Evolutionary conservation across 1,284 basidiomycete genomes (phyloP).

Genomic region (Erythrobasidium hasegawianum): DNA sequence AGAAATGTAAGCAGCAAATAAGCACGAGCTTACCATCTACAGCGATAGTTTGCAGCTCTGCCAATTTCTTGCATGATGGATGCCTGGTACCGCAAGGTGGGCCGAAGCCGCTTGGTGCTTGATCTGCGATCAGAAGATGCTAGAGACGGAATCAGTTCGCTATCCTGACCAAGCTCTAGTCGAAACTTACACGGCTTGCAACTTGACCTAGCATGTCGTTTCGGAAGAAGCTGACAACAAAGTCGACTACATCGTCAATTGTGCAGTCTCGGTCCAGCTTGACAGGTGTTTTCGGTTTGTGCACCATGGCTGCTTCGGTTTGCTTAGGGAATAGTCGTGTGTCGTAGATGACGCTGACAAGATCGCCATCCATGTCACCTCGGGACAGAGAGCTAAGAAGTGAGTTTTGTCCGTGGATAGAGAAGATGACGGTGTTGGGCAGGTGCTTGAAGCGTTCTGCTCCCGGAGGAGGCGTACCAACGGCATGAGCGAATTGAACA

Average conservation of each 20-base stretch:
- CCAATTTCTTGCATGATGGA: slow-evolving; percentile 60
- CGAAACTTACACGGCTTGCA: slow-evolving; percentile 24
- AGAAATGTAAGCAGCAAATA: neutral
- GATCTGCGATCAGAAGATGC: slow-evolving; percentile 69
- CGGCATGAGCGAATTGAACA: slow-evolving; percentile 59
- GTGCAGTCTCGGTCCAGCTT: slow-evolving; percentile 58
- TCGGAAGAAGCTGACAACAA: slow-evolving; percentile 54
- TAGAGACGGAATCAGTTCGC: slow-evolving; percentile 54
- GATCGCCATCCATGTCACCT: slow-evolving; percentile 55
- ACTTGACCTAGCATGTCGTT: slow-evolving; percentile 38
- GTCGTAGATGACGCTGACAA: slow-evolving; percentile 55
- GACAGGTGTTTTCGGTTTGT: slow-evolving; percentile 55
- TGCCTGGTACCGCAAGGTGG: slow-evolving; percentile 52
- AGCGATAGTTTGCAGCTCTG: slow-evolving; percentile 62
- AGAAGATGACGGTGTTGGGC: slow-evolving; percentile 49
- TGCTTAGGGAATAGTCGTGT: slow-evolving; percentile 54
- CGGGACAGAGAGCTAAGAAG: slow-evolving; percentile 62
- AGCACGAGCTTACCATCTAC: slow-evolving; percentile 49
- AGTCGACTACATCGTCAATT: slow-evolving; percentile 66
- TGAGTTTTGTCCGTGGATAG: slow-evolving; percentile 52
- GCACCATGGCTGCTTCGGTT: slow-evolving; percentile 56
- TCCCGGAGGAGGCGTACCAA: slow-evolving; percentile 57
- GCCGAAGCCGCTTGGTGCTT: slow-evolving; percentile 54
- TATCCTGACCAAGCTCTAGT: too few relatives aligned
- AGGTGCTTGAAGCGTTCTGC: slow-evolving; percentile 52